These are phyloP conservation scores for Taphrina confusa DNA, from an alignment of 1,139 yeast species.

Conservation along the genomic window DNA sequence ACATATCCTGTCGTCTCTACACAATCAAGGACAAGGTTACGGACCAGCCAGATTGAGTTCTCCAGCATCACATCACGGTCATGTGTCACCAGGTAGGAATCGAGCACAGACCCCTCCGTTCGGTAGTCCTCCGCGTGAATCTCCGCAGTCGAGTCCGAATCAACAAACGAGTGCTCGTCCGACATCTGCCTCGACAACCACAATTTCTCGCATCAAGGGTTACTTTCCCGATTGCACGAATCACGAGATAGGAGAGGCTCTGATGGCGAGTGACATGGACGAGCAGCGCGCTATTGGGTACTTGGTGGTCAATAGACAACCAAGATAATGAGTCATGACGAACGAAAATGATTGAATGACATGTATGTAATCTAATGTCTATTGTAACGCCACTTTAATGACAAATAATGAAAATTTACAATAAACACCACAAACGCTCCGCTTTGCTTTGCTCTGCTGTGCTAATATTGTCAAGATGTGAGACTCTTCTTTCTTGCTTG, in stretches of 20 bases:
- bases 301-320: slow-evolving; percentile 2
- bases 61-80: not conserved
- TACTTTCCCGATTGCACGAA: slow-evolving; percentile 7
- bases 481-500: not conserved
- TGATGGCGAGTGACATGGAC: not conserved
- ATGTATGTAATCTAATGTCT: no score
- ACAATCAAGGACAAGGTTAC: not conserved
- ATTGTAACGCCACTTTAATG: no score
- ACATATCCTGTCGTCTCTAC: not conserved
- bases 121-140: not conserved
- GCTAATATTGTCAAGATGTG: not conserved
- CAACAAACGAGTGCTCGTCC: not conserved
- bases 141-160: not conserved
- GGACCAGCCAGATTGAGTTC: not conserved
- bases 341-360: no score
- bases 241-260: not conserved
- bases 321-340: not conserved
- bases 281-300: slow-evolving; percentile 20
- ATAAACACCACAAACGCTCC: no score
- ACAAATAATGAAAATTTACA: no score
- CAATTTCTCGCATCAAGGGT: slow-evolving; percentile 1
- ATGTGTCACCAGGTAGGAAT: not conserved
- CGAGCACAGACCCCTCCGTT: not conserved
- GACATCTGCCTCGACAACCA: not conserved
- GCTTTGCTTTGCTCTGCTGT: no score